These are phyloP conservation scores for Pancytospora philotis DNA, from an alignment of 371 early-diverging fungal genomes.

Conservation along the genomic window DNA sequence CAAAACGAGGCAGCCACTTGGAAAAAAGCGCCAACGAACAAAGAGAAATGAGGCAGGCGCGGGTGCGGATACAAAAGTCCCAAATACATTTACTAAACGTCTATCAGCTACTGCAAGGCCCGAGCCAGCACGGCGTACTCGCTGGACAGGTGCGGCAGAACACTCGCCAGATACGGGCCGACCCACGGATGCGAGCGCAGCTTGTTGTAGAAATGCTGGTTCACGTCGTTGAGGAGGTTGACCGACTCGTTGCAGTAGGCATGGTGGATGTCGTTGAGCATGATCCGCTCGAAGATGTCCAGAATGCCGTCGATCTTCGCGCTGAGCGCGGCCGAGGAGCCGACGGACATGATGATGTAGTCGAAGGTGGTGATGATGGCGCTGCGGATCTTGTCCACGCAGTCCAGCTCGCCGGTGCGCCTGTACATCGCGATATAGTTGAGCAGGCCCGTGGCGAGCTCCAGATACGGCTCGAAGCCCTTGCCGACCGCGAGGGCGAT, in stretches of 20 bases:
- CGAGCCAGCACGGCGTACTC: no score
- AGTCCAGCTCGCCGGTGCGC: slow-evolving; percentile 15
- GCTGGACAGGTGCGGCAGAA: no score
- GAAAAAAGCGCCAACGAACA: no score
- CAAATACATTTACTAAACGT: no score
- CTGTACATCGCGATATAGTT: slow-evolving; percentile 63
- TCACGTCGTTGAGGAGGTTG: background rate
- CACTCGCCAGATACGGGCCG: no score
- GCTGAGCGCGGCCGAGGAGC: background rate
- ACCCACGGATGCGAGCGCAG: no score
- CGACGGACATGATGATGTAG: slow-evolving; percentile 31
- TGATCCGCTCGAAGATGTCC: background rate
- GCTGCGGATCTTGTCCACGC: slow-evolving; percentile 39
- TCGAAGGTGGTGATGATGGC: slow-evolving; percentile 29
- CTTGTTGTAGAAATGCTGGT: no score
- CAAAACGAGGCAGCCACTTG: no score
- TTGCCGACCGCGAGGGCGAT: slow-evolving; percentile 81
- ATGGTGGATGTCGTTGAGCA: background rate
- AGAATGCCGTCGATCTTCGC: background rate
- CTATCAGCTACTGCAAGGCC: no score
- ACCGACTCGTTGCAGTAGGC: slow-evolving; percentile 4
- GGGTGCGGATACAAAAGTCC: no score
- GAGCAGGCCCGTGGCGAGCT: slow-evolving; percentile 70
- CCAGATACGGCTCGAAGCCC: slow-evolving; percentile 69
- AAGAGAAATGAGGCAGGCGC: no score